These are phyloP conservation scores for Chlamydomonas sp. DNA, from an alignment of 139 green algal species.

Conservation along the genomic window DNA sequence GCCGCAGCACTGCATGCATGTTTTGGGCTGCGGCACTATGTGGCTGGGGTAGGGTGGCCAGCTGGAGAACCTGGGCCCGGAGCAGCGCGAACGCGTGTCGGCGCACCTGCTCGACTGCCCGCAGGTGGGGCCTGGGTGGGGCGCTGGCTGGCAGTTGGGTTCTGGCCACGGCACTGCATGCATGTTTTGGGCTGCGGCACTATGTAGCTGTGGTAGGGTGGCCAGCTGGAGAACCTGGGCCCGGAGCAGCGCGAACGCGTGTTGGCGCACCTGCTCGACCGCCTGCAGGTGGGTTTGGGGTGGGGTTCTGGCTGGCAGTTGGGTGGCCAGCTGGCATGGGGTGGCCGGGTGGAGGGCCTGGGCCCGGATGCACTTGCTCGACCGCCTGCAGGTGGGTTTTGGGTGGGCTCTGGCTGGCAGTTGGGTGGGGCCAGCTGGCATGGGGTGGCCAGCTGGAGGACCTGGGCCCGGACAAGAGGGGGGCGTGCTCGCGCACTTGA, in stretches of 20 bases:
- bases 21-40: not conserved
- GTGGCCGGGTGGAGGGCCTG: too few species aligned
- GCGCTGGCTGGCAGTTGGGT: too few species aligned
- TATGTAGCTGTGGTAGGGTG: conserved; percentile 6
- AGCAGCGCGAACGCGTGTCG: conserved; percentile 39
- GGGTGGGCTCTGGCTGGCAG: too few species aligned
- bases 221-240: conserved; percentile 35
- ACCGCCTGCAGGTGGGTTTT: too few species aligned
- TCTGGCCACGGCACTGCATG: too few species aligned
- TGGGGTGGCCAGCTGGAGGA: conserved; percentile 34
- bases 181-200: not conserved
- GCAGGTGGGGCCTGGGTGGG: too few species aligned
- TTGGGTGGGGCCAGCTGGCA: too few species aligned
- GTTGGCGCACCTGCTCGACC: conserved; percentile 34
- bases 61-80: conserved; percentile 31
- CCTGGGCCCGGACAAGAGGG: conserved; percentile 31
- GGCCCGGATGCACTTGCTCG: too few species aligned
- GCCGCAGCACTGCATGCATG: too few species aligned
- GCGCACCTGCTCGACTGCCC: conserved; percentile 33
- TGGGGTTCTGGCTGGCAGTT: too few species aligned
- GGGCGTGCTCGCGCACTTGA: conserved; percentile 32
- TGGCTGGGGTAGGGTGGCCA: conserved; percentile 18
- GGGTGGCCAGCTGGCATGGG: too few species aligned
- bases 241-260: conserved; percentile 37
- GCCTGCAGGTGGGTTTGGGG: too few species aligned